Conservation (phyloP, 306 rosid species). For the Cicer pinnatifidum region DNA sequence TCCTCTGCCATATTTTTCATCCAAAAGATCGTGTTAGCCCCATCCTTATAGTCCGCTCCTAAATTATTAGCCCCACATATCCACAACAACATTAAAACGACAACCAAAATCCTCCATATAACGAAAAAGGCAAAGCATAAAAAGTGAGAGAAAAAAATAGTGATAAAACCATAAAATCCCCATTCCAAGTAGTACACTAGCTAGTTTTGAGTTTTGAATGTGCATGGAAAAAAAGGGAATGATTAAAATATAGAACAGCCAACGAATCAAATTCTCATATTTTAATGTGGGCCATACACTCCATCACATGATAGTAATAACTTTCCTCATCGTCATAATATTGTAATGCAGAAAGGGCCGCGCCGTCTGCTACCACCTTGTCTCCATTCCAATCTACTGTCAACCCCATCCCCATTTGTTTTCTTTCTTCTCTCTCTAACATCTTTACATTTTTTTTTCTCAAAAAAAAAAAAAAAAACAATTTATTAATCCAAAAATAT, state of each 20-base stretch:
- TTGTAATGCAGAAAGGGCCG: conserved; percentile 41
- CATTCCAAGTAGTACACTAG: background rate
- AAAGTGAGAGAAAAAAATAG: background rate
- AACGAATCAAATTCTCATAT: conserved; percentile 38
- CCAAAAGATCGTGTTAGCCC: conserved; percentile 39
- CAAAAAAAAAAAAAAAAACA: too few species aligned
- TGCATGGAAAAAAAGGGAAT: conserved; percentile 17
- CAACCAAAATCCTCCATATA: background rate
- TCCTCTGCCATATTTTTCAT: conserved; percentile 37
- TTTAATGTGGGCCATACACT: conserved; percentile 42
- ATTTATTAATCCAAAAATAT: background rate
- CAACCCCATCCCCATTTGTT: conserved; percentile 44
- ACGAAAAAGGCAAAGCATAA: conserved; percentile 12
- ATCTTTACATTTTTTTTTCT: background rate
- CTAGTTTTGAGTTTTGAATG: background rate
- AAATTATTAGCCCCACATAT: conserved; percentile 42
- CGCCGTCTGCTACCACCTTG: conserved; percentile 52
- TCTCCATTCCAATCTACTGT: conserved; percentile 43
- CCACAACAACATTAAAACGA: background rate
- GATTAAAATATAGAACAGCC: conserved; percentile 32
- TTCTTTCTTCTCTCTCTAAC: background rate
- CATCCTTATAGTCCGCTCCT: conserved; percentile 32
- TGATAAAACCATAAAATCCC: background rate
- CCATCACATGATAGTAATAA: conserved; percentile 17
- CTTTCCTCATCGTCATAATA: conserved; percentile 15